Evolutionary conservation across 1,139 yeast species (phyloP), one percentile per base, ranked within the genome.

Genomic region (Hanseniaspora sp.): DNA sequence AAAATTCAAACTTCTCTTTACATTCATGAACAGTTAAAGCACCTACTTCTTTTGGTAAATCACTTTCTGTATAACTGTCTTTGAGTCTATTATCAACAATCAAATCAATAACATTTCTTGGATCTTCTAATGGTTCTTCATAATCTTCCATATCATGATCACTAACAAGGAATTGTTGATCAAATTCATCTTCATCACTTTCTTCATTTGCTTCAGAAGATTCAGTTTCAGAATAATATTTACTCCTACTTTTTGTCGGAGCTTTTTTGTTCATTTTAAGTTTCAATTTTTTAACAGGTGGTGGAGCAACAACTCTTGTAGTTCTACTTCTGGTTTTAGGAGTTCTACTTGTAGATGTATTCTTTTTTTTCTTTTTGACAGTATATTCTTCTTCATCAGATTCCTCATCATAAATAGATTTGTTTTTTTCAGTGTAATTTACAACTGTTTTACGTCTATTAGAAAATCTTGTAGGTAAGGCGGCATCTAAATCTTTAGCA

Each of bases 391-490:
- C 48, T 78, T 75, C 1, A 73, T 72, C 40, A 70, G 66, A 56
- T 66, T 69, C 37, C 9, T 6, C 3, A 33, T 40, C 18, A 13
- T 56, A 58, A 12, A 53, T 59, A 8, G 46, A 58, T 4, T 55
- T 58, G 54, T 72, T 74, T 45, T 67, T 71, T 39, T 65, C 70
- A 30, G 66, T 68, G 4, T 63, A 67, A 7, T 61, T 69, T 29
- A 66, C 70, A 45, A 44, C 69, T 74, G 30, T 69, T 73, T 48
- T 73, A 79, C 13, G 71, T 79, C 40, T 77, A 86, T 55, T 80
- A 11, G 95, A 84, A 62, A 88, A 86, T 58, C 96, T 74, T n/a
- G 76, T 71, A 49, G 77, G 70, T 38, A 65, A 46, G 6, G 42
- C 54, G 9, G 56, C 56, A 29, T 59, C 57, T 3, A 15, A 11